Conservation (phyloP, 768 basidiomycete species). For the Serendipita sp. region DNA sequence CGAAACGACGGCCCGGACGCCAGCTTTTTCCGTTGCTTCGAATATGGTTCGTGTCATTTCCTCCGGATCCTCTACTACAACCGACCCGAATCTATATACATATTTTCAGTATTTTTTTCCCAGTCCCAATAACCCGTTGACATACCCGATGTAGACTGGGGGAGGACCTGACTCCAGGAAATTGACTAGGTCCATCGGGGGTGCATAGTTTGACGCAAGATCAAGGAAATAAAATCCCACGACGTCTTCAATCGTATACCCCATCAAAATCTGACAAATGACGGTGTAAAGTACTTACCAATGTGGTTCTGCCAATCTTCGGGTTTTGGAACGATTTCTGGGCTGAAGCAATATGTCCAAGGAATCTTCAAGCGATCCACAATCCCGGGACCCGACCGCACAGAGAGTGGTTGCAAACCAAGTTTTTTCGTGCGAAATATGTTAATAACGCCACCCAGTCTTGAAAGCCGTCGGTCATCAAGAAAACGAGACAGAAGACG, state of each 20-base stretch:
- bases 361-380: conserved; percentile 39
- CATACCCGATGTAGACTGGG: conserved; percentile 43
- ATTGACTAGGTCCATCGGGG: conserved; percentile 27
- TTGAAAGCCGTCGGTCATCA: conserved; percentile 15
- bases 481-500: neutral
- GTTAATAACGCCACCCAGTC: conserved; percentile 47
- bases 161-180: conserved; percentile 34
- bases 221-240: conserved; percentile 50
- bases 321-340: conserved; percentile 40
- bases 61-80: conserved; percentile 39
- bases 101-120: too few species aligned
- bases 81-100: conserved; percentile 35
- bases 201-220: conserved; percentile 31
- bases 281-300: conserved; percentile 21
- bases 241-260: conserved; percentile 28
- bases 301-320: conserved; percentile 47
- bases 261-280: neutral
- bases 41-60: conserved; percentile 35
- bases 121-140: too few species aligned
- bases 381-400: conserved; percentile 34
- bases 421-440: conserved; percentile 34
- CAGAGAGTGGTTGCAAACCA: conserved; percentile 30
- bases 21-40: conserved; percentile 37
- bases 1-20: conserved; percentile 43
- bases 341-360: conserved; percentile 49